Conservation (phyloP, 192 early-diverging fungal genomes). For the Piromyces finnis region DNA sequence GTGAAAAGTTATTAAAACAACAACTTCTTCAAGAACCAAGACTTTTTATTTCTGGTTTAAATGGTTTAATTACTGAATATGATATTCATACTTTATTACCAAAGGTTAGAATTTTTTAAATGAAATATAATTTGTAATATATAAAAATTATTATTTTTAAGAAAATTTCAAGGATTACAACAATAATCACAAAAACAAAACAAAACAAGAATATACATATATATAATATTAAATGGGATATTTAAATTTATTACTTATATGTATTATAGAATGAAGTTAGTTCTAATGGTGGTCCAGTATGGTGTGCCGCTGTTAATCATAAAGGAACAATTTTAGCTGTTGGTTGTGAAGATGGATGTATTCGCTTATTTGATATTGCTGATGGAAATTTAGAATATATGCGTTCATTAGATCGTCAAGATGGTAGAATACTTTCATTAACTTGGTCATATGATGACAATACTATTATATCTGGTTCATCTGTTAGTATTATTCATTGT, state of each 20-base stretch:
- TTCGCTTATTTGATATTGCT: conserved; percentile 71
- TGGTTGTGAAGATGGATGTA: conserved; percentile 83
- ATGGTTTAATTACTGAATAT: conserved; percentile 75
- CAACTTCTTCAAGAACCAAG: conserved; percentile 27
- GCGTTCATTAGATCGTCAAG: conserved; percentile 48
- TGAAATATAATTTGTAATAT: no score
- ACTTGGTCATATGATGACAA: conserved; percentile 61
- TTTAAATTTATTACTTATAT: no score
- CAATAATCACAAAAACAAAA: no score
- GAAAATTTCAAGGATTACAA: no score
- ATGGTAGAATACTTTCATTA: conserved; percentile 43
- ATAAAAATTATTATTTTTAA: no score
- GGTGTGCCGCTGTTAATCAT: conserved; percentile 76
- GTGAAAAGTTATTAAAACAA: conserved; percentile 12
- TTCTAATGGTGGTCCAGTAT: conserved; percentile 78
- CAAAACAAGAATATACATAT: no score
- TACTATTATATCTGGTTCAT: conserved; percentile 60
- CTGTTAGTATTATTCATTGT: conserved; percentile 48
- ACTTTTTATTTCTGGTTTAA: conserved; percentile 72
- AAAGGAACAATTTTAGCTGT: conserved; percentile 60
- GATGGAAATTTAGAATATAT: conserved; percentile 47
- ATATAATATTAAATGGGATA: no score
- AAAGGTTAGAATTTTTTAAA: conserved; percentile 16
- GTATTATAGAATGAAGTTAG: conserved; percentile 44
- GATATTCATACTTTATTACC: conserved; percentile 47